Conservation (phyloP, 768 basidiomycete species). For the Dictyophora rubrovolvata region DNA sequence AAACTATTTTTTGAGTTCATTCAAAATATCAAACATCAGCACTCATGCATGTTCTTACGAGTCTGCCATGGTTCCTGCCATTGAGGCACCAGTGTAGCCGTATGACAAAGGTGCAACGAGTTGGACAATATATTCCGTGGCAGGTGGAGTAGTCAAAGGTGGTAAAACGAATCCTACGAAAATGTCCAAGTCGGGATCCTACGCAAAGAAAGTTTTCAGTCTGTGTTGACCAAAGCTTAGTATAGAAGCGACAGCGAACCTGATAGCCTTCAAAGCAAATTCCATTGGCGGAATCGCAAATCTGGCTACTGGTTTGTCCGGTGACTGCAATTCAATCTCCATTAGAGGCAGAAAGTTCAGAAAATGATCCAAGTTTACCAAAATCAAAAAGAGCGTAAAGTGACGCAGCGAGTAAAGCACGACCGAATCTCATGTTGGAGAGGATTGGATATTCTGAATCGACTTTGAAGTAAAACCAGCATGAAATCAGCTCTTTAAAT, state of each 20-base stretch:
- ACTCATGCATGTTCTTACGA: neutral
- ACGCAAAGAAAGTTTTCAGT: neutral
- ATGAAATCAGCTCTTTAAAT: neutral
- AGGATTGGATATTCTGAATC: neutral
- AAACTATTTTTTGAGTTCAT: constrained; percentile 11
- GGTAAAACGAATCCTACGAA: constrained; percentile 19
- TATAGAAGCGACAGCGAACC: neutral
- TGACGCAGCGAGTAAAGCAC: neutral
- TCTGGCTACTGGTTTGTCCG: neutral
- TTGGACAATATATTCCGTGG: constrained; percentile 19
- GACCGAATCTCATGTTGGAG: neutral
- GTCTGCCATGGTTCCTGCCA: constrained; percentile 20
- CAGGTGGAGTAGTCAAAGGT: constrained; percentile 13
- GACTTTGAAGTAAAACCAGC: neutral
- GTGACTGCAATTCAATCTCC: neutral
- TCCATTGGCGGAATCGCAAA: neutral
- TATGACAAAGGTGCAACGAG: constrained; percentile 17
- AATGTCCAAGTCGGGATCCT: constrained; percentile 18
- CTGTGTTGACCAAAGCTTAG: neutral
- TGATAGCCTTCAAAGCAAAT: neutral
- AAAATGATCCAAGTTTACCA: neutral
- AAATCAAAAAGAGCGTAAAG: neutral
- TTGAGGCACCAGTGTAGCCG: constrained; percentile 20
- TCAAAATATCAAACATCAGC: neutral
- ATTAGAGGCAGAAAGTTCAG: neutral